Evolutionary conservation across 2,329 filamentous ascomycete species (phyloP).

Genomic region (Aureobasidium sp.): DNA sequence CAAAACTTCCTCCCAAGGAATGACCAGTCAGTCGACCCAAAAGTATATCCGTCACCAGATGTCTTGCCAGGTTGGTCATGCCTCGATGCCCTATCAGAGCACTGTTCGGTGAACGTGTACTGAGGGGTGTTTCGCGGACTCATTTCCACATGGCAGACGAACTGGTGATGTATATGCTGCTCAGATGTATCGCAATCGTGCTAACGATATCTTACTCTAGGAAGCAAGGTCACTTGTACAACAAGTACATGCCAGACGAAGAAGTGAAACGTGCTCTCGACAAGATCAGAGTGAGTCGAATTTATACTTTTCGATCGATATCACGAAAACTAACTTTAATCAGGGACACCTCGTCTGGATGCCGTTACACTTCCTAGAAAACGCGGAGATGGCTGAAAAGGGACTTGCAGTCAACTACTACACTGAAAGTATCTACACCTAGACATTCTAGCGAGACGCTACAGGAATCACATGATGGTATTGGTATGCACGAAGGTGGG

Average conservation of each 20-base stretch:
- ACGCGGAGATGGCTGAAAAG: slow-evolving; percentile 83
- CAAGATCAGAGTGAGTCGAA: slow-evolving; percentile 44
- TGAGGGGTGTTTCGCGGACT: not conserved
- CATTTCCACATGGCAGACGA: not conserved
- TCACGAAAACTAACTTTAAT: not conserved
- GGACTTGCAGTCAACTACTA: slow-evolving; percentile 78
- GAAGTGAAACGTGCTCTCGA: slow-evolving; percentile 71
- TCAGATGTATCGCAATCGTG: not conserved
- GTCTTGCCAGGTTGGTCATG: not conserved
- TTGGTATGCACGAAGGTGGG: not conserved
- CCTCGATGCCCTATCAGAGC: not conserved
- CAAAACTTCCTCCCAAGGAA: slow-evolving; percentile 62
- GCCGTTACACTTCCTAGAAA: slow-evolving; percentile 78
- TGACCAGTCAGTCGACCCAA: slow-evolving; percentile 16
- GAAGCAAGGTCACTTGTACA: slow-evolving; percentile 81
- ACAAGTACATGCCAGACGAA: slow-evolving; percentile 64
- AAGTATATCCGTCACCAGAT: not conserved
- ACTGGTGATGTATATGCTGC: not conserved
- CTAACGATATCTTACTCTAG: slow-evolving; percentile 19
- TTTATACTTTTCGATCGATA: not conserved
- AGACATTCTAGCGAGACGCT: not conserved
- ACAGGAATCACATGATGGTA: not conserved
- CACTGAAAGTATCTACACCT: slow-evolving; percentile 84
- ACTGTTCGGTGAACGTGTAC: not conserved
- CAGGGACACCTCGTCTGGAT: slow-evolving; percentile 89